Base-by-base conservation (phyloP, 1,139 yeast genomes). In the Protomyces pachydermus region DNA sequence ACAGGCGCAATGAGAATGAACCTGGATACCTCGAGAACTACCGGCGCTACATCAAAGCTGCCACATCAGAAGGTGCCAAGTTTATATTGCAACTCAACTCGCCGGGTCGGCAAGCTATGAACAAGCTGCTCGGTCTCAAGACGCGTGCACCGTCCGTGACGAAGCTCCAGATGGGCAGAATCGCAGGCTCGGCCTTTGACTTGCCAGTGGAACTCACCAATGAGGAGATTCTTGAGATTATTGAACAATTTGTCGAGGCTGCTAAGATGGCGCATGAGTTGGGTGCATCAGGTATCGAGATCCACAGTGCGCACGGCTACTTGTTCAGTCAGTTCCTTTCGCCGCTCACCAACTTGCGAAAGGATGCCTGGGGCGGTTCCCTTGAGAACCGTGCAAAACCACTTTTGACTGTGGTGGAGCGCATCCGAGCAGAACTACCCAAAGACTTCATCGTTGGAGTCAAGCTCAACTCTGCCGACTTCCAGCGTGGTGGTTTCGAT, bases 261-360 rank as follows among this genome's bases (percentile, higher is more conserved):
- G 84, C 84, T 68, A 76, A 76, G 54, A 81, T 84, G 1, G 67
- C 82, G 52, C 71, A 69, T 14, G 77, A 72, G 5, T 86, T 86
- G 3, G 90, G 91, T n/a, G 84, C 85, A 67, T 91, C 86, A 71
- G 84, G 84, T 69, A 80, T 87, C 51, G 88, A 87, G 73, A 72
- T 87, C 65, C 91, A 86, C 71, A 77, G 77, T 55, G 91, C 90
- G n/a, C 84, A 86, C 74, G 91, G 91, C 16, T 86, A 84, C 73
- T 76, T 86, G 64, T 71, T 85, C 56, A 85, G 85, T 74, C 85
- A 83, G 72, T 86, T 86, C 72, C 72, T 85, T 45, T 79, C 79
- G 65, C 78, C 77, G 52, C 69, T 73, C 51, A 73, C 83, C 51
- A 87, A 86, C 75, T 70, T 78, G 66, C 80, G 91, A 72, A 82